Base-by-base conservation (phyloP, 352 stramenopile genomes). In the Phytophthora agathidicida region DNA sequence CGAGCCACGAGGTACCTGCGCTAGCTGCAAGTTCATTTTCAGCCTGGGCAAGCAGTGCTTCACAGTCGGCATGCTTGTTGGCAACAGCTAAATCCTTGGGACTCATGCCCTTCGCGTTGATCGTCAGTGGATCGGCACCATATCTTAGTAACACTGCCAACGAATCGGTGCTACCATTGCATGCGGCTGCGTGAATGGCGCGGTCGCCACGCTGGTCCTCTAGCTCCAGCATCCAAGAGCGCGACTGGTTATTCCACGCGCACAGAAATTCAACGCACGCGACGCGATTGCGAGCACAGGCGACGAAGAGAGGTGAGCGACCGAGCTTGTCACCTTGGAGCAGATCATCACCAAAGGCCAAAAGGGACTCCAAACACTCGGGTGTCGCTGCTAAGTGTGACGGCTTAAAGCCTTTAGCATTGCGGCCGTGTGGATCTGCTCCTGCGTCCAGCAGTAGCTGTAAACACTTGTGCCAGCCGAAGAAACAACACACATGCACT, bases 401-500 rank as follows among this genome's bases (percentile, higher is more conserved):
- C 20, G 79, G 79, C 24, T 85, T 85, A 56, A 89, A 89, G 0
- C 79, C 79, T 48, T 89, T 89, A 14, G 76, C 79, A 17, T 89
- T 89, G 42, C 79, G 79, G 2, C 65, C 71, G 50, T 89, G 79
- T 4, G 79, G 79, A 35, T 89, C 69, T n/a, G 76, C 75, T 1
- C 79, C 79, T 9, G 68, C 71, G 32, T 82, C 63, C 11, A 89
- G 56, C 8, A 89, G 60, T 7, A 72, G 38, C 32, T 77, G 44
- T 7, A 89, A 65, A 22, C 79, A 89, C 19, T 57, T 30, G 38
- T 83, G 43, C 76, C 75, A 83, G 16, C 79, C 79, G 33, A 89
- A 89, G 41, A 89, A 89, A 57, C 79, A 89, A 54, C 79, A 85
- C 19, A 86, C 79, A 37, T 89, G 79, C n/a, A 86, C 79, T 2